Evolutionary conservation across 108 stramenopile species (phyloP), one percentile per base, ranked within the genome.

Genomic region (Cyclotella distinguenda): DNA sequence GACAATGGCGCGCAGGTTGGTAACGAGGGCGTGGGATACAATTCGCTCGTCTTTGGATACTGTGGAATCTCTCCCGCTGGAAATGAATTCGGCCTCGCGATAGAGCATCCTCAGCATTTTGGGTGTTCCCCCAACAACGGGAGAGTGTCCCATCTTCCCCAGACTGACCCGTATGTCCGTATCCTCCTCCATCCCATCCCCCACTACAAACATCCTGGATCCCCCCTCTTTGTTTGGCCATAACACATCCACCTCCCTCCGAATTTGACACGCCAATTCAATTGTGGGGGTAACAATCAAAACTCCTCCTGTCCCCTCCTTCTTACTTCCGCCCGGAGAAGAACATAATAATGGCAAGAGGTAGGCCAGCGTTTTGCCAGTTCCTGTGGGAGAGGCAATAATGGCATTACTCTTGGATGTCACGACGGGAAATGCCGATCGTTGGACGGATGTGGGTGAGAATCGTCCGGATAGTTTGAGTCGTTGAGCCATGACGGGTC

Each of bases 311-410:
- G 42, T 63, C 0, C 63, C 71, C 38, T 66, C 72, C 1, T 43
- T 61, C 11, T 54, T 47, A 23, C 69, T 65, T 40, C 70, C 64
- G 34, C 66, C 68, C 12, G 61, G 66, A n/a, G 78, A 76, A 13
- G 67, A 80, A 40, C 62, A 80, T 23, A 86, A 46, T 4, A 90
- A 59, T 34, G 86, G 89, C 31, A 86, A 28, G 6, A 90, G 68
- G 68, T 81, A 90, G 0, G 89, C 86, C n/a, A 90, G 34, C 0
- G 83, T 81, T 66, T 90, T 90, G 9, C 89, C 89, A 10, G 77
- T 82, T 21, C 89, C 86, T 5, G 89, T 90, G 10, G 89, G 78
- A 5, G 83, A 75, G n/a, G 86, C 86, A 25, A 90, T 69, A 15
- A 90, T 66, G 40, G 68, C 78, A 80, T 90, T 84, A n/a, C 62